Base-by-base conservation (phyloP, 176 grass and related monocot genomes). In the Rhynchospora pubera region DNA sequence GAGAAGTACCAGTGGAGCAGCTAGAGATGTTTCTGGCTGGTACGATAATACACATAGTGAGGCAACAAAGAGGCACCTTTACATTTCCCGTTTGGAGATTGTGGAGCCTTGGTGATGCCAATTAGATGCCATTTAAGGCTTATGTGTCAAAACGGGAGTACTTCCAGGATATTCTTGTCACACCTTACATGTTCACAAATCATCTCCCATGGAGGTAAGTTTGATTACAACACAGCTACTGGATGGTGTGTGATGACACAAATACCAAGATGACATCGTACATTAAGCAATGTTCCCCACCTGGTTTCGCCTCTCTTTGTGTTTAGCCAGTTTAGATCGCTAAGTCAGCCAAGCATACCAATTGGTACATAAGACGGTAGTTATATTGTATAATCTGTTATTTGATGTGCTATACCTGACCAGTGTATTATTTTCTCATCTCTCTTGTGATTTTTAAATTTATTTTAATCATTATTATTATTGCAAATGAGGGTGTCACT, bases 201-300 rank as follows among this genome's bases (percentile, higher is more conserved):
- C 96, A 99, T 80, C 87, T 99, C 47, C 96, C 96, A 14, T 99
- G 96, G 92, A 91, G 96, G 94, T 94, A 94, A 84, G 71, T 53
- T 26, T 3, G 5, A 30, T 30, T 30, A 76, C 22, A 26, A 8
- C 22, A 45, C 48, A 30, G 22, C 21, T 52, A 53, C 6, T 21
- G 6, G 48, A 70, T 43, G 5, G 34, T 70, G 19, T 3, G 5
- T 6, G 3, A 22, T 30, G 71, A 16, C 26, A n/a, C n/a, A n/a
- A n/a, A n/a, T n/a, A 53, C 71, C 71, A 53, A 76, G 46, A 12
- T 55, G 45, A 76, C 11, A 8, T n/a, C 1, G 28, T 53, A 50
- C 9, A 47, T 0, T 47, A 47, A 30, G 13, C 13, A 76, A 53
- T 16, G 23, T 15, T 55, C 15, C 21, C 71, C 22, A 55, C 3